These are phyloP conservation scores for Sporothrix dimorphospora DNA, from an alignment of 2,329 filamentous ascomycete species.

Conservation along the genomic window DNA sequence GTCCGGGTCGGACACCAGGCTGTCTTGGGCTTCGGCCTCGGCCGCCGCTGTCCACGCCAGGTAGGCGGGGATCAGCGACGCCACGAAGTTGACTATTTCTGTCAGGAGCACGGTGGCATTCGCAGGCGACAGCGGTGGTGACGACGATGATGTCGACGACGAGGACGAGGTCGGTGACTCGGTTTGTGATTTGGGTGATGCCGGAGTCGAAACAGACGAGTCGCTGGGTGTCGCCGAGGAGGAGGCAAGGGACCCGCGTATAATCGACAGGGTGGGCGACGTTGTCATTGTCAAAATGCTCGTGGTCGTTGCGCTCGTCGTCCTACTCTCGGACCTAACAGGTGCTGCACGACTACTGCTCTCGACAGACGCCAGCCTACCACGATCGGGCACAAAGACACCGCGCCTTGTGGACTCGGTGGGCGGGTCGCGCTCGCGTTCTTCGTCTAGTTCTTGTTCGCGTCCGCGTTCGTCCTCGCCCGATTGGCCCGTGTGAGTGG, in stretches of 20 bases:
- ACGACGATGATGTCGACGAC: not conserved
- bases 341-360: not conserved
- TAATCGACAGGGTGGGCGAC: not conserved
- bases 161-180: not conserved
- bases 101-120: conserved; percentile 5
- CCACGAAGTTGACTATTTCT: not conserved
- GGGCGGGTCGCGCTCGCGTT: not conserved
- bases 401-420: not conserved
- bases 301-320: not conserved
- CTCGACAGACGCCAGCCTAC: not conserved
- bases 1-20: not conserved
- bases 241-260: not conserved
- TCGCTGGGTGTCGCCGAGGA: not conserved
- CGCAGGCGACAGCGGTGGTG: not conserved
- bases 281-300: not conserved
- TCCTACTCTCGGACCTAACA: not conserved
- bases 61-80: conserved; percentile 19
- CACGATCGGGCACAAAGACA: not conserved
- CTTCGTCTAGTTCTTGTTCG: not conserved
- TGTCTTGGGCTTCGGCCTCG: not conserved
- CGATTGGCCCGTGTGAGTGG: not conserved
- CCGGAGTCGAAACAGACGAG: not conserved
- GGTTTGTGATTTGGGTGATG: not conserved
- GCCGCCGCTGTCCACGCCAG: conserved; percentile 25
- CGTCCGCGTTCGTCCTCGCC: not conserved